Evolutionary conservation across 2,329 filamentous ascomycete species (phyloP).

Genomic region (Penicillium sp.): DNA sequence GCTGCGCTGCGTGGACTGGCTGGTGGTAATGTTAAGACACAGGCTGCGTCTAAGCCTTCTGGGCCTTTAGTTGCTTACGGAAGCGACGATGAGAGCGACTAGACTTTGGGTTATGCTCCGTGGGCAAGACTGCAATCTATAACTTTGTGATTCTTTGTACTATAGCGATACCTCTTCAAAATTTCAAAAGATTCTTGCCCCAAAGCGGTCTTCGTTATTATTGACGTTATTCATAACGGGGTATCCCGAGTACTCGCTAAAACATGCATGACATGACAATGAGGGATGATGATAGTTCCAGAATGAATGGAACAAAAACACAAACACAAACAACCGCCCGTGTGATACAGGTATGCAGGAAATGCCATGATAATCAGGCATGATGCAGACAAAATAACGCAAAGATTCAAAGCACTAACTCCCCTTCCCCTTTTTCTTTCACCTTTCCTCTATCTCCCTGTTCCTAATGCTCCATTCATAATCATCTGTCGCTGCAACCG

Average conservation of each 20-base stretch:
- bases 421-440: not conserved
- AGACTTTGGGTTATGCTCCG: conserved; percentile 15
- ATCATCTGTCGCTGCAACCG: conserved; percentile 33
- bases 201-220: conserved; percentile 10
- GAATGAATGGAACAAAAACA: not conserved
- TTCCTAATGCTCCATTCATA: not conserved
- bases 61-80: conserved; percentile 83
- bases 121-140: conserved; percentile 1
- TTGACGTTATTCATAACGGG: conserved; percentile 20
- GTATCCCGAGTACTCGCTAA: conserved; percentile 21
- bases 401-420: not conserved
- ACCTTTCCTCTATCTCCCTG: not conserved
- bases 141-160: conserved; percentile 25
- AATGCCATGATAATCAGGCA: not conserved
- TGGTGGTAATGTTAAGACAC: conserved; percentile 44
- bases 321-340: conserved; percentile 7
- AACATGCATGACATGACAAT: conserved; percentile 6
- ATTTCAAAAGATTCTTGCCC: conserved; percentile 3
- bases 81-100: conserved; percentile 80
- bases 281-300: conserved; percentile 9
- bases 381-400: conserved; percentile 9
- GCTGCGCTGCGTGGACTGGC: conserved; percentile 68
- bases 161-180: conserved; percentile 36
- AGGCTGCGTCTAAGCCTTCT: conserved; percentile 40
- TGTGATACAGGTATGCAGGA: not conserved